phyloP scores from a whole-genome alignment of 768 basidiomycete genomes.

The Cubamyces sp. region DNA sequence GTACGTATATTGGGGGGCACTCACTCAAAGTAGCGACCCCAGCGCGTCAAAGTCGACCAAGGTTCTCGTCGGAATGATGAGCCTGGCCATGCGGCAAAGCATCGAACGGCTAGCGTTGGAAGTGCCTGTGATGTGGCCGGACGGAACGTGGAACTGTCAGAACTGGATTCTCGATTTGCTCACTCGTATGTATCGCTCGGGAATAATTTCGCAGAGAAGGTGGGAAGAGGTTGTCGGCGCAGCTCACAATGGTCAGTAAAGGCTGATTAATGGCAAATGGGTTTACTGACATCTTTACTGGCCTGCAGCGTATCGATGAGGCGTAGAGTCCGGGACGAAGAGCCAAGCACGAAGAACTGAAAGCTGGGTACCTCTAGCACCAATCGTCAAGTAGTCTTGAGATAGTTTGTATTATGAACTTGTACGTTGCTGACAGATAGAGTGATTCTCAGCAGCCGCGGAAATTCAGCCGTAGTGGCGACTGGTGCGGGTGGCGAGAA shows the following conservation, averaged over 20 bases:
- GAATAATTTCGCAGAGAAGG: neutral
- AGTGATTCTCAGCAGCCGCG: no score
- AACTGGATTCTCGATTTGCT: conserved; percentile 4
- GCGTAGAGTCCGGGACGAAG: no score
- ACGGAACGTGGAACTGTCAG: conserved; percentile 7
- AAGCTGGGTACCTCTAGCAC: no score
- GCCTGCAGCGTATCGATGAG: no score
- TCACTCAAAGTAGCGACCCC: neutral
- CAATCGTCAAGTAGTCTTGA: no score
- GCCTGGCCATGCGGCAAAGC: neutral
- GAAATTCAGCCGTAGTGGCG: no score
- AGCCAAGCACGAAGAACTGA: no score
- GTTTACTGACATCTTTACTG: no score
- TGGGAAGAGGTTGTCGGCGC: neutral
- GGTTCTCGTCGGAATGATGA: neutral
- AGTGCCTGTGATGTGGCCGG: conserved; percentile 1
- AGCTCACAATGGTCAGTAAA: neutral
- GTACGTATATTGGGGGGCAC: conserved; percentile 1
- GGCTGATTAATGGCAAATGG: no score
- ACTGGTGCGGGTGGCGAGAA: no score
- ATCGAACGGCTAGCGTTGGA: conserved; percentile 1
- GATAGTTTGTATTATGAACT: no score
- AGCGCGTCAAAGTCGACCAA: neutral
- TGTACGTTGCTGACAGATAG: no score
- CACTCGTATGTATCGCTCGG: neutral